Evolutionary conservation across 768 basidiomycete species (phyloP).

Genomic region (Leccinellum luteum): DNA sequence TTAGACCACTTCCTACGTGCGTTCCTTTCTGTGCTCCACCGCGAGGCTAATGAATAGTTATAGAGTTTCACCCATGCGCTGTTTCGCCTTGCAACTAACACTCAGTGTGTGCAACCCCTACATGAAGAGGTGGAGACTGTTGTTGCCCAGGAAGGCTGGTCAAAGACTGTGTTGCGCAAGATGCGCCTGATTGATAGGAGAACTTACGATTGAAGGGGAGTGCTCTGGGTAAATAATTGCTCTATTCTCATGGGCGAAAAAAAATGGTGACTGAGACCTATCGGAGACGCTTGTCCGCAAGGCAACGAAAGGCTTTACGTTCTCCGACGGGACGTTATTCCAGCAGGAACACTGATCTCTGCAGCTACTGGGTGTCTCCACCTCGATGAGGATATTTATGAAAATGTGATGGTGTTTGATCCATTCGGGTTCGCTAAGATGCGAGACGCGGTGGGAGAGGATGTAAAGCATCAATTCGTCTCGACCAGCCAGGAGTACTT

Average conservation of each 20-base stretch:
- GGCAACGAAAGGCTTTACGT: constrained; percentile 31
- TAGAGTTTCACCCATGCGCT: not conserved
- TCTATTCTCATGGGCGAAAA: not conserved
- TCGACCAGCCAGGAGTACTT: not conserved
- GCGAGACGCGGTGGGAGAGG: constrained; percentile 34
- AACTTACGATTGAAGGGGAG: not conserved
- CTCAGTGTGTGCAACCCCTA: not conserved
- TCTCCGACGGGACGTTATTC: constrained; percentile 35
- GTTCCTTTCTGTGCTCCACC: not conserved
- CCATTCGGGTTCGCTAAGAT: constrained; percentile 46
- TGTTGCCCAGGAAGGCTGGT: not conserved
- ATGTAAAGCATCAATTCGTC: not conserved
- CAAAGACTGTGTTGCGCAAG: not conserved
- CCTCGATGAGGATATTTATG: constrained; percentile 24
- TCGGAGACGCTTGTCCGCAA: constrained; percentile 32
- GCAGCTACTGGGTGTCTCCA: constrained; percentile 26
- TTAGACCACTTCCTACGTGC: not conserved
- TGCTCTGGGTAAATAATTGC: not conserved
- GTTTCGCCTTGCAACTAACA: not conserved
- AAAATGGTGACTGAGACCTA: not conserved
- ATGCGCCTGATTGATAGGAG: not conserved
- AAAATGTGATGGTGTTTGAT: constrained; percentile 38
- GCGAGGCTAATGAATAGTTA: not conserved
- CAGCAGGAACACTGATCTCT: constrained; percentile 19
- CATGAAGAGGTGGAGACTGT: not conserved